phyloP scores from a whole-genome alignment of 1,139 yeast genomes.

The Kodamaea suecica region DNA sequence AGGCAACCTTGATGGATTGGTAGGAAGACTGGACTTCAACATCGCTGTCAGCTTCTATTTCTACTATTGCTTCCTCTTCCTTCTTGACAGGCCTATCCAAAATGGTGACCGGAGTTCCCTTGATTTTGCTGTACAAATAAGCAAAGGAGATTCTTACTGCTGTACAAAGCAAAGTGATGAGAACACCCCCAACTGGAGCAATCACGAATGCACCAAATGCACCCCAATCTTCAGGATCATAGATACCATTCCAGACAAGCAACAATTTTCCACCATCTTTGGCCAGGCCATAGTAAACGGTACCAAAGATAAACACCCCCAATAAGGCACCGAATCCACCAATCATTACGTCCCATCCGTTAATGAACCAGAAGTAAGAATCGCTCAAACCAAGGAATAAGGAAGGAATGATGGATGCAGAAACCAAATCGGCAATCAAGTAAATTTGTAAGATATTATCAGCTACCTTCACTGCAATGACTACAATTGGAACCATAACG shows the following conservation, averaged over 20 bases:
- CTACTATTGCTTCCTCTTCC: conserved; percentile 11
- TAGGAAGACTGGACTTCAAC: too few species aligned
- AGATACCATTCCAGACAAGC: conserved; percentile 75
- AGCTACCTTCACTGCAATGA: conserved; percentile 78
- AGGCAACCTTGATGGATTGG: conserved; percentile 14
- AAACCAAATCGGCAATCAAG: conserved; percentile 84
- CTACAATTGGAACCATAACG: conserved; percentile 79
- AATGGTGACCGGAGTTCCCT: conserved; percentile 52
- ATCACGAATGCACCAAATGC: conserved; percentile 92
- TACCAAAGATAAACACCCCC: conserved; percentile 78
- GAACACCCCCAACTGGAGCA: conserved; percentile 80
- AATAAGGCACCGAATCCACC: conserved; percentile 84
- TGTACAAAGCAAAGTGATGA: conserved; percentile 54
- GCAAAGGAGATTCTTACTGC: conserved; percentile 44
- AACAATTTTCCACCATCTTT: conserved; percentile 74
- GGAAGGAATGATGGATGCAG: conserved; percentile 85
- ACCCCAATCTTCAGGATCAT: conserved; percentile 80
- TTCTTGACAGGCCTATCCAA: conserved; percentile 45
- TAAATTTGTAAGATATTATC: conserved; percentile 81
- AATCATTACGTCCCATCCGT: conserved; percentile 78
- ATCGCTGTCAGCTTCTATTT: conserved; percentile 12
- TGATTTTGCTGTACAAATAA: conserved; percentile 36
- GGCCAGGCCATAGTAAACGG: conserved; percentile 70
- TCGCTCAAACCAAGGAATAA: conserved; percentile 75
- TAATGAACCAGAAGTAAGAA: conserved; percentile 57